phyloP scores from a whole-genome alignment of 805 yeast species.

The Vanderwaltozyma polyspora region DNA sequence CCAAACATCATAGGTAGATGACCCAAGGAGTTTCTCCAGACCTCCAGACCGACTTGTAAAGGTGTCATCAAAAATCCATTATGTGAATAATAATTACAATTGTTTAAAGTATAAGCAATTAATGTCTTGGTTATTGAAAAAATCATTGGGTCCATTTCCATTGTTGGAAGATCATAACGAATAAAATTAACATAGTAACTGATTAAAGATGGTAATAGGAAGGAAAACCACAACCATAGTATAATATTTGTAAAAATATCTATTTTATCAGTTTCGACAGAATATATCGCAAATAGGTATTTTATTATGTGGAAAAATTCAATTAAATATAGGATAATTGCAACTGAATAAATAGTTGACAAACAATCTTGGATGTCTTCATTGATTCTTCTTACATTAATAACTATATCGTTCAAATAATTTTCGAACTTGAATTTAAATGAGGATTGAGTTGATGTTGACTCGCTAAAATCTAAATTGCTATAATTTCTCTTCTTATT shows the following conservation, averaged over 20 bases:
- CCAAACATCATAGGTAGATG: conserved; percentile 16
- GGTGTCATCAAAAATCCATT: neutral
- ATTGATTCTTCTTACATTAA: conserved; percentile 9
- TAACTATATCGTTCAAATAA: conserved; percentile 13
- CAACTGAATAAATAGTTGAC: conserved; percentile 16
- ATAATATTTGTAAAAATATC: conserved; percentile 1
- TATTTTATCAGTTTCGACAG: conserved; percentile 2
- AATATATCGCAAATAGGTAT: neutral
- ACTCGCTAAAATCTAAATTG: too few species aligned
- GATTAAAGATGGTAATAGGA: conserved; percentile 12
- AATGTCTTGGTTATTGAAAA: conserved; percentile 18
- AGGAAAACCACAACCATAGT: conserved; percentile 11
- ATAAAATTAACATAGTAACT: conserved; percentile 24
- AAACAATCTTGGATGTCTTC: conserved; percentile 19
- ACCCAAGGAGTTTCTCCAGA: conserved; percentile 9
- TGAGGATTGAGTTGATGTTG: too few species aligned
- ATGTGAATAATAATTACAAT: neutral
- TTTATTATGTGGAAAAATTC: conserved; percentile 10
- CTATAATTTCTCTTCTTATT: too few species aligned
- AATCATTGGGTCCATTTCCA: conserved; percentile 24
- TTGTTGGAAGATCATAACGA: conserved; percentile 18
- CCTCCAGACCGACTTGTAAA: neutral
- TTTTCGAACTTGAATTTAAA: conserved; percentile 17
- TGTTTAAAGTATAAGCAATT: conserved; percentile 10
- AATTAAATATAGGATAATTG: conserved; percentile 9